Base-by-base conservation (phyloP, 371 early-diverging fungal species). In the Zancudomyces culisetae region DNA sequence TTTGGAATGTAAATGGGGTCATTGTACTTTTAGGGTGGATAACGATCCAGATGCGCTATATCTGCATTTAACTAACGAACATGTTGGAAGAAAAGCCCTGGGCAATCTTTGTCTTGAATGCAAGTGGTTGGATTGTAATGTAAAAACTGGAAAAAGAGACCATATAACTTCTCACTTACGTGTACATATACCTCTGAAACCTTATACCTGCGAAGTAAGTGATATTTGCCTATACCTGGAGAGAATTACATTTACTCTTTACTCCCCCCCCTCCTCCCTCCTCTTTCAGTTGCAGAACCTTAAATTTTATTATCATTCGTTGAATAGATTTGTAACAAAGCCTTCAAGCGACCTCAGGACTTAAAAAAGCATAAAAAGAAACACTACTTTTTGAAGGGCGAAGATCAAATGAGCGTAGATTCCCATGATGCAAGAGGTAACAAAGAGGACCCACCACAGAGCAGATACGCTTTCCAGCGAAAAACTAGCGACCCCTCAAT, bases 321-420 rank as follows among this genome's bases (percentile, higher is more conserved):
- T 27, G 15, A 18, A 13, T 48, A 48, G 8, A 27, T 64, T 41
- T 93, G 94, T 66, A 62, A 68, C 29, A 84, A 90, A 62, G 66
- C 83, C 6, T 93, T 93, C 70, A 93, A 93, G 66, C 73, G 94
- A 8, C 87, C 86, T 2, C 91, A 90, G 72, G 94, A 93, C 60
- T 66, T 89, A 59, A 90, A 86, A 63, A 93, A 93, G 62, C 94
- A 93, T 67, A 83, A 85, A 58, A 80, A 78, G 62, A 80, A 77
- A 12, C 92, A 91, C n/a, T n/a, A n/a, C n/a, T n/a, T 60, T 69
- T 76, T 13, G 76, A 78, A 29, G 69, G 68, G 27, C 51, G 42
- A n/a, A 47, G 39, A 21, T 8, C 43, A 21, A 49, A 54, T 53
- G 42, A 54, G 55, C 22, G 50, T 51, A 42, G 29, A 15, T 42